These are phyloP conservation scores for Cryoendolithus antarcticus DNA, from an alignment of 2,329 filamentous ascomycete genomes.

Conservation along the genomic window DNA sequence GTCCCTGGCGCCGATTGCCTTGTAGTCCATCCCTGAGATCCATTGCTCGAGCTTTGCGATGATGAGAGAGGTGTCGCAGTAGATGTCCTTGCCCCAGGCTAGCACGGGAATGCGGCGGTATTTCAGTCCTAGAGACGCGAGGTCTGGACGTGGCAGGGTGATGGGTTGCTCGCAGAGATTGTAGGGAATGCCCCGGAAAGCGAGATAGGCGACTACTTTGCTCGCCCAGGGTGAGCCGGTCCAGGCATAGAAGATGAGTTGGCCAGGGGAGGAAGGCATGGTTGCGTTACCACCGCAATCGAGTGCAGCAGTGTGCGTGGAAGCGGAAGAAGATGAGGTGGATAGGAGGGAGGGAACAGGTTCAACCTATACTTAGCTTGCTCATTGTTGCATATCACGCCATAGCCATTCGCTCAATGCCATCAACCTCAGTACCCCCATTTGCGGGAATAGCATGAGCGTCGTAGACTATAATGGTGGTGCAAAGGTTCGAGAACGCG, in stretches of 20 bases:
- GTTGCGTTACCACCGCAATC: not conserved
- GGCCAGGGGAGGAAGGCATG: slow-evolving; percentile 3
- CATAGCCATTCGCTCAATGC: too few relatives aligned
- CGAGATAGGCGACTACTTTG: slow-evolving; percentile 55
- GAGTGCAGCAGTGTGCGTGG: too few relatives aligned
- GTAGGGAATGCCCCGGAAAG: slow-evolving; percentile 51
- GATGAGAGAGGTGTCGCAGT: slow-evolving; percentile 21
- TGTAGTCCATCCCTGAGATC: not conserved
- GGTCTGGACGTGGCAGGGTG: slow-evolving; percentile 6
- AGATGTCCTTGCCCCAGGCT: slow-evolving; percentile 19
- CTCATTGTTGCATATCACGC: too few relatives aligned
- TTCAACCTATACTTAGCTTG: too few relatives aligned
- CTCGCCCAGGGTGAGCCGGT: slow-evolving; percentile 51
- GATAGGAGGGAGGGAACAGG: too few relatives aligned
- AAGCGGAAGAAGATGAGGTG: too few relatives aligned
- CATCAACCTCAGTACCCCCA: too few relatives aligned
- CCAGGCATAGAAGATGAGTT: slow-evolving; percentile 51
- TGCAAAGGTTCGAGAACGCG: too few relatives aligned
- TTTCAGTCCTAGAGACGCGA: slow-evolving; percentile 5
- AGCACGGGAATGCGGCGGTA: slow-evolving; percentile 18
- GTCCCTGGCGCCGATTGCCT: slow-evolving; percentile 1
- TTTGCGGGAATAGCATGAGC: too few relatives aligned
- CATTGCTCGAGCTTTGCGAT: slow-evolving; percentile 17
- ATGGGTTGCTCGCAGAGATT: slow-evolving; percentile 3
- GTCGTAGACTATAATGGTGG: too few relatives aligned